Evolutionary conservation across 352 stramenopile species (phyloP).

Genomic region (Phytophthora pluvialis): DNA sequence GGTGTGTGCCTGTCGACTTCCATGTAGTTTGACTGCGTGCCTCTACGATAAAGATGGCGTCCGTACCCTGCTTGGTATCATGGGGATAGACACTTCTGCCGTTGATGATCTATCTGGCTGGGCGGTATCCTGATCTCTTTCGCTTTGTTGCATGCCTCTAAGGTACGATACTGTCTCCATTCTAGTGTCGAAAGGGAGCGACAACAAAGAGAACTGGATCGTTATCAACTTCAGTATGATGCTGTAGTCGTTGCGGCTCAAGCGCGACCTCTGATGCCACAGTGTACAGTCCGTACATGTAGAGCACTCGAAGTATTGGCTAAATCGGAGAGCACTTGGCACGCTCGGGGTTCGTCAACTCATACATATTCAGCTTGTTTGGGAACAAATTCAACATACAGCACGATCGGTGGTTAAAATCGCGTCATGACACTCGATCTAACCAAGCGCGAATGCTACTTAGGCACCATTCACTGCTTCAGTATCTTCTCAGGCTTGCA

Average conservation of each 20-base stretch:
- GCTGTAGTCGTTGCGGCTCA: too few relatives aligned
- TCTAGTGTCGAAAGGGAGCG: too few relatives aligned
- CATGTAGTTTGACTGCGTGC: conserved; percentile 30
- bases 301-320: background rate
- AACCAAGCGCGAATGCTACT: background rate
- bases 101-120: conserved; percentile 7
- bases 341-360: background rate
- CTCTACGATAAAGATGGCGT: conserved; percentile 32
- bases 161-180: too few relatives aligned
- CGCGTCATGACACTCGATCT: background rate
- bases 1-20: conserved; percentile 46
- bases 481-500: conserved; percentile 11
- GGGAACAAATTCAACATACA: conserved; percentile 8
- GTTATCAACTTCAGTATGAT: too few relatives aligned
- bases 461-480: conserved; percentile 12
- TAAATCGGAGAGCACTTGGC: background rate
- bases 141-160: too few relatives aligned
- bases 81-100: too few relatives aligned
- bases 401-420: conserved; percentile 6
- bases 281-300: background rate
- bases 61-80: background rate
- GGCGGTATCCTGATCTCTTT: too few relatives aligned
- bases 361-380: too few relatives aligned
- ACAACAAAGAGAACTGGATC: too few relatives aligned
- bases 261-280: conserved; percentile 36